Evolutionary conservation across 495 filamentous ascomycete species (phyloP).

Genomic region (Podospora comata): DNA sequence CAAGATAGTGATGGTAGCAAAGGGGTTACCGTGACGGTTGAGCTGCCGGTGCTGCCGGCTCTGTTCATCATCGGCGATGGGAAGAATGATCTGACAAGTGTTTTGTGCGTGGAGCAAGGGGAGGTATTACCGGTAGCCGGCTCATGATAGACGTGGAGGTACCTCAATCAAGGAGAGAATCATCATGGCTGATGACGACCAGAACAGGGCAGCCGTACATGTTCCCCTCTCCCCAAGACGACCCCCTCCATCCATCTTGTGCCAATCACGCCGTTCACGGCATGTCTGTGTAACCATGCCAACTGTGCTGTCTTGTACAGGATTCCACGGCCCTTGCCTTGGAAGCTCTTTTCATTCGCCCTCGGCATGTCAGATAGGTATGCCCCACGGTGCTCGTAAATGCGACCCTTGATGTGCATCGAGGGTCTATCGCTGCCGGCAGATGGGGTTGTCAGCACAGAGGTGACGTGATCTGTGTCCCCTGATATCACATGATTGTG

Average conservation of each 20-base stretch:
- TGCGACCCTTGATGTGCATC: background rate
- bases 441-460: background rate
- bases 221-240: background rate
- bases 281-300: background rate
- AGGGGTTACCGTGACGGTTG: conserved; percentile 20
- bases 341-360: background rate
- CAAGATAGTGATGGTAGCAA: conserved; percentile 20
- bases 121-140: conserved; percentile 24
- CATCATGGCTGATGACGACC: conserved; percentile 1
- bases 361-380: background rate
- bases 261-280: background rate
- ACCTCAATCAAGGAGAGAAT: background rate
- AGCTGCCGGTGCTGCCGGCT: conserved; percentile 25
- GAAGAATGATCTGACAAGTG: conserved; percentile 21
- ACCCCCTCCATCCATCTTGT: background rate
- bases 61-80: conserved; percentile 28
- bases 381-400: background rate
- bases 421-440: background rate
- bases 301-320: background rate
- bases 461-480: background rate
- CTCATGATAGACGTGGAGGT: too few relatives aligned
- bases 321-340: background rate
- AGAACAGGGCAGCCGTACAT: background rate
- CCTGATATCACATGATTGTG: background rate
- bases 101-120: conserved; percentile 16